A percentile compares a stretch with the other conserved stretches of the same genome.
Evolutionary conservation across 352 stramenopile species (phyloP).

Genomic region (Globisporangium radiosum): DNA sequence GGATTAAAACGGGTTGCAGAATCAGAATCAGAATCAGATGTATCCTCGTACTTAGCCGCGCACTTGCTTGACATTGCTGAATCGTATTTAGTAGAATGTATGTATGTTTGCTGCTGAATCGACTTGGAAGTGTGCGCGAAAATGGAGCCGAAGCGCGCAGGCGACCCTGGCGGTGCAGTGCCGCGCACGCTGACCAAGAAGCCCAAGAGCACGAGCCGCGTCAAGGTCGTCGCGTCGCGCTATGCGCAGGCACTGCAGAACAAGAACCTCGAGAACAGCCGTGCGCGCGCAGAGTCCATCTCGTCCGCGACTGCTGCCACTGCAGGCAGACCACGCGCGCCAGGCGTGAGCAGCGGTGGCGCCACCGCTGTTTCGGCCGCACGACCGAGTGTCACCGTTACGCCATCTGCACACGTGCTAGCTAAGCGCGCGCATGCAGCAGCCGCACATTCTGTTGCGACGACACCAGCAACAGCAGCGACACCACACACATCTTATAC

Average conservation of each 20-base stretch:
- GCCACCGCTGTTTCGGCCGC: background rate
- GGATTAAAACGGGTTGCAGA: too few species aligned
- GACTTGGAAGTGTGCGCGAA: too few species aligned
- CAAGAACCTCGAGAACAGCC: constrained; percentile 26
- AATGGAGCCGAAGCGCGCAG: constrained; percentile 4
- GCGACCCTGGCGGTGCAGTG: background rate
- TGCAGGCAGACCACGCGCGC: background rate
- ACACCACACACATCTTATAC: constrained; percentile 2
- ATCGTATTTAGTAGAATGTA: too few species aligned
- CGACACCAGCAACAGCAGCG: background rate
- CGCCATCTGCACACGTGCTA: constrained; percentile 5
- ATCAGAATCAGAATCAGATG: too few species aligned
- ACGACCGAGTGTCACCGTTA: background rate
- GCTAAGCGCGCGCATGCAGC: background rate
- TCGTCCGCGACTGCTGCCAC: background rate
- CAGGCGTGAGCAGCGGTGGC: background rate
- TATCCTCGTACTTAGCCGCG: too few species aligned
- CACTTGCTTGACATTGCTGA: too few species aligned
- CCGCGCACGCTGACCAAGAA: constrained; percentile 10
- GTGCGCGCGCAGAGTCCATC: background rate
- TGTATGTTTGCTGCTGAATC: too few species aligned
- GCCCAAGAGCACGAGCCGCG: constrained; percentile 6
- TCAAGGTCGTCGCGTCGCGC: constrained; percentile 52
- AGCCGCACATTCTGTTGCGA: background rate
- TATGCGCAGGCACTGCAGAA: constrained; percentile 49